Conservation (phyloP, 1,139 yeast species). For the Pichiaceae sp. region DNA sequence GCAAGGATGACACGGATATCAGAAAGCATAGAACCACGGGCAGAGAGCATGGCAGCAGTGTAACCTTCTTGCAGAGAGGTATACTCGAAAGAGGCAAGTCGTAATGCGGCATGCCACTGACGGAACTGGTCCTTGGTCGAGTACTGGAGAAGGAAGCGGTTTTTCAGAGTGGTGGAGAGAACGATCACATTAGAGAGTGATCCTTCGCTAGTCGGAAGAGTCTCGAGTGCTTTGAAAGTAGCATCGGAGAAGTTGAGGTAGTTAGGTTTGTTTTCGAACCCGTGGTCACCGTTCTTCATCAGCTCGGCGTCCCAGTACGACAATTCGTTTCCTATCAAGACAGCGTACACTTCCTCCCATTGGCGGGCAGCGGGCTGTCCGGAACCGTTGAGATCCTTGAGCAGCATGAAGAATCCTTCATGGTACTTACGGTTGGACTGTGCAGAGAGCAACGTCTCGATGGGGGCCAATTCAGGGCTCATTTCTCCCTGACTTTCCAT, state of each 20-base stretch:
- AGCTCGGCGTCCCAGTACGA: constrained; percentile 89
- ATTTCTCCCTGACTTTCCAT: constrained; percentile 23
- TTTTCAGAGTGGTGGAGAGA: constrained; percentile 84
- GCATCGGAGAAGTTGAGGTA: constrained; percentile 90
- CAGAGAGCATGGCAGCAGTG: constrained; percentile 85
- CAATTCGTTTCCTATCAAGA: constrained; percentile 79
- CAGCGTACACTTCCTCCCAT: constrained; percentile 93
- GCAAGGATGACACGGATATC: constrained; percentile 81
- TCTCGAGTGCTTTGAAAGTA: constrained; percentile 65
- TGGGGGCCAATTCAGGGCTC: constrained; percentile 69
- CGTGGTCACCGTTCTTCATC: constrained; percentile 42
- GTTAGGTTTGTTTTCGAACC: constrained; percentile 55
- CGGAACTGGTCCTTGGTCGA: constrained; percentile 46
- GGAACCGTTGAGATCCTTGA: constrained; percentile 68
- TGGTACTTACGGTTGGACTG: constrained; percentile 66
- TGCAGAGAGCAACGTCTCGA: constrained; percentile 62
- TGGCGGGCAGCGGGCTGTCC: constrained; percentile 78
- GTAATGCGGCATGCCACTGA: constrained; percentile 74
- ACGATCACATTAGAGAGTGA: constrained; percentile 70
- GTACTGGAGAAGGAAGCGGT: constrained; percentile 75
- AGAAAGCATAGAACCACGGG: constrained; percentile 77
- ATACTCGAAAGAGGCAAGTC: constrained; percentile 74
- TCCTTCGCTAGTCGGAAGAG: constrained; percentile 51
- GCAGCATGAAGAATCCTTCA: constrained; percentile 67
- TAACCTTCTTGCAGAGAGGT: constrained; percentile 85